These are phyloP conservation scores for Populus trichocarpa DNA, from an alignment of 441 rosid genomes.

Conservation along the genomic window DNA sequence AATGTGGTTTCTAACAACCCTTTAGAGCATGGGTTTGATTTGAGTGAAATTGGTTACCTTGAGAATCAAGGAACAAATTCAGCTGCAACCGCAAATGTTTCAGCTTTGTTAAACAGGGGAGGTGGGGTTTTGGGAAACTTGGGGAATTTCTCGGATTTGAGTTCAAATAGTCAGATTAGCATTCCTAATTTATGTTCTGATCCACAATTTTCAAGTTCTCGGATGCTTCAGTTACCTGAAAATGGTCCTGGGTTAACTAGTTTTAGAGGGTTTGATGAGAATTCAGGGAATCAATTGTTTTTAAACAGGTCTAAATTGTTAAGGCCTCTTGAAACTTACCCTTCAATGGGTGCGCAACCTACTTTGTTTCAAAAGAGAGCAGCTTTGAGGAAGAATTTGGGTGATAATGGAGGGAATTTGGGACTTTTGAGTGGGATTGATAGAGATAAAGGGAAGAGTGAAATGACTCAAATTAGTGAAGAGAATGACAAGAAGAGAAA, in stretches of 20 bases:
- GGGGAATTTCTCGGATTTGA: constrained; percentile 36
- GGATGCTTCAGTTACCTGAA: constrained; percentile 37
- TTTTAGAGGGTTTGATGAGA: constrained; percentile 44
- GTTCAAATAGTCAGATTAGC: constrained; percentile 29
- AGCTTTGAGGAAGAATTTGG: constrained; percentile 51
- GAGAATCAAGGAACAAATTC: constrained; percentile 36
- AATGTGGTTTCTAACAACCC: constrained; percentile 43
- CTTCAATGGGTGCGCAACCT: constrained; percentile 61
- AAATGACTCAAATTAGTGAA: constrained; percentile 24
- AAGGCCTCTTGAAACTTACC: constrained; percentile 58
- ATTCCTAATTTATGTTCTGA: constrained; percentile 30
- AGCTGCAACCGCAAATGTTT: constrained; percentile 15
- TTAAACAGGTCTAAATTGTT: constrained; percentile 52
- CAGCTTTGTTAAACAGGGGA: constrained; percentile 34
- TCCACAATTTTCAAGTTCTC: constrained; percentile 27
- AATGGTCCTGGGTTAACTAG: constrained; percentile 32
- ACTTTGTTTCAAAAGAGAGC: constrained; percentile 70
- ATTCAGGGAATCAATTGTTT: constrained; percentile 33
- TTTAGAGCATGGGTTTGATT: constrained; percentile 51
- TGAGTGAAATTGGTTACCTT: constrained; percentile 50
- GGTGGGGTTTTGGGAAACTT: constrained; percentile 33
- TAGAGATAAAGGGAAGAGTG: constrained; percentile 43
- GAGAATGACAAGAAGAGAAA: constrained; percentile 40
- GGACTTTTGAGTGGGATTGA: constrained; percentile 30
- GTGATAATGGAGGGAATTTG: constrained; percentile 31